Evolutionary conservation across 305 asterid genomes (phyloP), one percentile per base, ranked within the genome.

Genomic region (Rubia tinctorum): DNA sequence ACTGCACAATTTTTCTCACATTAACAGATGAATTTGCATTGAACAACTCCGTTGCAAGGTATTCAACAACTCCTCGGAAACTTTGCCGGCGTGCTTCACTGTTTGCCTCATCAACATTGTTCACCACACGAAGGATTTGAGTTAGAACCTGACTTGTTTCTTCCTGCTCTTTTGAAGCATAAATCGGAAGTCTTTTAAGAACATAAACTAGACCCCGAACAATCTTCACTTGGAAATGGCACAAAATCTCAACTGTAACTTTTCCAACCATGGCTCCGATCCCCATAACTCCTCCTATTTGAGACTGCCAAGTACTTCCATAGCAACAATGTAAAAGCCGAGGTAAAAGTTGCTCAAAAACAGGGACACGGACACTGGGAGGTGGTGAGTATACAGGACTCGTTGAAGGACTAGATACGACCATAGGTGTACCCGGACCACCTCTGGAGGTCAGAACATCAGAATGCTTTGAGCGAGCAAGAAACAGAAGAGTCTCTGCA

Each of bases 211-310:
- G 84, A 61, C 97, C 98, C 72, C 99, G 87, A 76, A 90, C 97
- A 81, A 95, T 77, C 56, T 88, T 88, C 44, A 95, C 99, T 87
- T 95, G 99, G 80, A 89, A 91, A 73, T 84, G 73, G 81, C 97
- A 92, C 76, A 95, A 77, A 77, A 88, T 83, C 72, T 93, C 99
- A 76, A 95, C 96, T 39, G 97, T 93, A 75, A 95, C 95, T 85
- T 95, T 95, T 76, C 99, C 99, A 65, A 93, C 90, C 89, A 93
- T 83, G 47, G 97, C 96, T 79, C 97, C 94, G 76, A 95, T 94
- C 60, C 98, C 99, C 91, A 88, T 84, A 76, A 93, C 97, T 78
- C 99, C 99, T 44, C 99, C 99, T 82, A 95, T 93, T 81, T 93
- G 99, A 77, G 98, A 90, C 84, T 95, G 98, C 99, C 99, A 95